phyloP scores from a whole-genome alignment of 83 land plant species.

The Picea abies region DNA sequence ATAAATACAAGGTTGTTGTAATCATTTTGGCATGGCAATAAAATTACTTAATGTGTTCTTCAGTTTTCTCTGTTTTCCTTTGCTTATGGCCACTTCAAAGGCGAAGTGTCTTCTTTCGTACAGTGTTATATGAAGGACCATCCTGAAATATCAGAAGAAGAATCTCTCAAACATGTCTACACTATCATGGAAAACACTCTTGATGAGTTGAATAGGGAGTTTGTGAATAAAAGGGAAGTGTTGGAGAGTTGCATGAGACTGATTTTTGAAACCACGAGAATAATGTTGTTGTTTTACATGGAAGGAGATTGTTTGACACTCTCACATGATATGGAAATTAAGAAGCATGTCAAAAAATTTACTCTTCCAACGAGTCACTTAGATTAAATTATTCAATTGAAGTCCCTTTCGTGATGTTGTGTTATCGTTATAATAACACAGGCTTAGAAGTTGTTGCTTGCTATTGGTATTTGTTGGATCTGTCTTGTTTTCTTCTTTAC shows the following conservation, averaged over 20 bases:
- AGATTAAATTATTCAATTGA: too few species aligned
- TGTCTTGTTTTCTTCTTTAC: too few species aligned
- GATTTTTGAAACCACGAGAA: background rate
- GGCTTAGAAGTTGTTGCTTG: too few species aligned
- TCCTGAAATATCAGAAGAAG: background rate
- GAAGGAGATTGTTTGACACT: background rate
- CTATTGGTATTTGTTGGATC: too few species aligned
- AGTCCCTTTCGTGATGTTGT: too few species aligned
- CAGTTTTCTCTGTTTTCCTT: too few species aligned
- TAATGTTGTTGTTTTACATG: background rate
- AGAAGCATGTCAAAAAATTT: background rate
- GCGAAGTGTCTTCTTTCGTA: background rate
- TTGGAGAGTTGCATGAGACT: background rate
- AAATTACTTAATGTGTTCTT: too few species aligned
- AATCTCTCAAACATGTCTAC: constrained; percentile 12
- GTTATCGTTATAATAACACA: too few species aligned
- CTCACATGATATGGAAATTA: background rate
- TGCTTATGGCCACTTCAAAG: too few species aligned
- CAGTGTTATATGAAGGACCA: constrained; percentile 14
- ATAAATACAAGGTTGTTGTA: too few species aligned
- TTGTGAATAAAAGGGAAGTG: background rate
- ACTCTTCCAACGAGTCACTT: background rate
- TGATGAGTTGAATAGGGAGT: constrained; percentile 14
- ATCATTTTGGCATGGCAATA: too few species aligned
- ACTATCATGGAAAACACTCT: constrained; percentile 6